phyloP scores from a whole-genome alignment of 176 grass and related monocot genomes.

The Eremochloa ophiuroides region DNA sequence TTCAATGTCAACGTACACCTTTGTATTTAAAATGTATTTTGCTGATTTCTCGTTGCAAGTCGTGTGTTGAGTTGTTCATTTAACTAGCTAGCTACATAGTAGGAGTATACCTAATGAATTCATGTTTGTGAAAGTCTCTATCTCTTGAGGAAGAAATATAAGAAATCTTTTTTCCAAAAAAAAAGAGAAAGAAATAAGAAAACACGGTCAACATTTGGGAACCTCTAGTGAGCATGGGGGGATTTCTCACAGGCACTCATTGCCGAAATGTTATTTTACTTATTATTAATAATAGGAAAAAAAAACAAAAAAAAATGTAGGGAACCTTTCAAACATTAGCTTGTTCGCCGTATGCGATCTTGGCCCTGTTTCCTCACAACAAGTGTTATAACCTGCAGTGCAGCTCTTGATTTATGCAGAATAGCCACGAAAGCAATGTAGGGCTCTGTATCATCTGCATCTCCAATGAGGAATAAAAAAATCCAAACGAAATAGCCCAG shows the following conservation, averaged over 20 bases:
- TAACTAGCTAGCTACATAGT: not conserved
- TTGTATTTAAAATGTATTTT: not conserved
- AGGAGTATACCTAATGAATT: not conserved
- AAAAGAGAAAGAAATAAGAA: not conserved
- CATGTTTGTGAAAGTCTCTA: not conserved
- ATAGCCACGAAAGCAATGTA: not conserved
- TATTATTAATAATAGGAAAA: not conserved
- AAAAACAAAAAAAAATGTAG: not conserved
- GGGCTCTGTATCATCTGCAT: not conserved
- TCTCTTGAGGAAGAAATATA: not conserved
- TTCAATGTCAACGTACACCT: not conserved
- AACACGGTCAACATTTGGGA: not conserved
- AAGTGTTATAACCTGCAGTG: not conserved
- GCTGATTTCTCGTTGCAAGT: not conserved
- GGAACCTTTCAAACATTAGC: slow-evolving; percentile 2
- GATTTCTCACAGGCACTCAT: not conserved
- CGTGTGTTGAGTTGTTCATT: not conserved
- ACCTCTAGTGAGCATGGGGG: not conserved
- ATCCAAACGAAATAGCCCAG: not conserved
- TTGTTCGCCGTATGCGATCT: not conserved
- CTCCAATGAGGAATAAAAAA: not conserved
- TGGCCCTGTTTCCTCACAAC: not conserved
- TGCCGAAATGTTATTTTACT: not conserved
- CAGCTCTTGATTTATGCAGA: not conserved
- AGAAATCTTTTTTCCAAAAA: not conserved